These are phyloP conservation scores for Paratinospora sagittata DNA, from an alignment of 164 flowering plant genomes.

Conservation along the genomic window DNA sequence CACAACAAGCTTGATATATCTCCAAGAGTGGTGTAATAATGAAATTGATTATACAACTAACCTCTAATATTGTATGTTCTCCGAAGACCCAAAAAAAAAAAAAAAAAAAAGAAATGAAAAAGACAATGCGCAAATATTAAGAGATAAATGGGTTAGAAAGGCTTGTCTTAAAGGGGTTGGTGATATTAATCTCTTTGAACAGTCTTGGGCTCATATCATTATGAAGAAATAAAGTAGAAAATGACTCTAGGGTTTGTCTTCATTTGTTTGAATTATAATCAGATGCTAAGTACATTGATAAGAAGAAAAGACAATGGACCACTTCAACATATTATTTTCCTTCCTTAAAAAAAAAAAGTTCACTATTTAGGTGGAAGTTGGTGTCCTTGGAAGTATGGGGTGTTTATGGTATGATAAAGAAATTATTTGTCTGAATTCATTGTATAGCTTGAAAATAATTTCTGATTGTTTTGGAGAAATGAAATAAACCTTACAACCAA, in stretches of 20 bases:
- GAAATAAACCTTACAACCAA: too few species aligned
- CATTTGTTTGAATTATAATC: neutral
- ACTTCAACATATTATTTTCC: neutral
- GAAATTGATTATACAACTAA: too few species aligned
- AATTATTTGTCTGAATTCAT: neutral
- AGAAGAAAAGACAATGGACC: neutral
- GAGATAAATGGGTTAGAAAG: too few species aligned
- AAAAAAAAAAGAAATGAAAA: too few species aligned
- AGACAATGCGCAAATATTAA: too few species aligned
- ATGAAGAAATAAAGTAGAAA: constrained; percentile 1
- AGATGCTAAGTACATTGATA: neutral
- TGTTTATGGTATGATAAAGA: neutral
- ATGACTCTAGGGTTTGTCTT: constrained; percentile 1
- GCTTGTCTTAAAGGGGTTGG: too few species aligned
- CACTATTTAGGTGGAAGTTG: neutral
- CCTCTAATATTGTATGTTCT: too few species aligned
- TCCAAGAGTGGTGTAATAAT: too few species aligned
- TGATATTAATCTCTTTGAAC: neutral
- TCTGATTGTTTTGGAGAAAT: neutral
- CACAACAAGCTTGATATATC: too few species aligned
- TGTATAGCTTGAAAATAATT: neutral
- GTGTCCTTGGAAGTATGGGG: neutral
- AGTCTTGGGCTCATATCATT: neutral
- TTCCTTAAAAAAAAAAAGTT: neutral
- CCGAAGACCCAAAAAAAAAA: too few species aligned